Evolutionary conservation across 2,329 filamentous ascomycete species (phyloP), one percentile per base, ranked within the genome.

Genomic region (Rhexocercosporidium sp.): DNA sequence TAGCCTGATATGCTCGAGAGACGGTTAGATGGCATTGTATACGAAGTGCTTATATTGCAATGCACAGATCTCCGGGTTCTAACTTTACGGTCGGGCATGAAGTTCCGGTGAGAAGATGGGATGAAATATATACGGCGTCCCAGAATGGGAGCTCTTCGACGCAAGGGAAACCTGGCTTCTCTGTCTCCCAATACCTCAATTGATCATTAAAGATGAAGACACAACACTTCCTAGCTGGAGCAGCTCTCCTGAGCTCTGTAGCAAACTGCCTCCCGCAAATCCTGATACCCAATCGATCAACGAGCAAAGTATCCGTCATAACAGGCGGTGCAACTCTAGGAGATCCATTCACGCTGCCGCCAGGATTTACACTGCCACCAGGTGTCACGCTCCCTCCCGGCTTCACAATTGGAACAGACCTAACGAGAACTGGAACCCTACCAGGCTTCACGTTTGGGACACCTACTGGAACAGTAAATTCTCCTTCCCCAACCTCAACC

Each of bases 1-100:
- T 47, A 60, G 57, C 11, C 57, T 60, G 57, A 60, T 60, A 29
- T 57, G 57, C 22, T 60, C 27, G n/a, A 60, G 14, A 22, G 57
- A 60, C 25, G 25, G 44, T 44, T 46, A 47, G 39, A 60, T 60
- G 39, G 57, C 51, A 37, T 56, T 59, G 20, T 59, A 44, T 59
- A 59, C 56, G 56, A 60, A 29, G 57, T 60, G 37, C n/a, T 22
- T 46, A 46, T 44, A 31, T 46, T 29, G 57, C 37, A 46, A 16
- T 29, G 27, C 29, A n/a, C 25, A 47, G 57, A 46, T 27, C 39
- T 29, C 31, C 57, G 25, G 44, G 5, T 20, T 31, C 29, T 31
- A 14, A 14, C 57, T 20, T 47, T n/a, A 6, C 39, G 20, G 37
- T 46, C 29, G 39, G 53, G 53, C 53, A 39, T 57, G 31, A 57